phyloP scores from a whole-genome alignment of 2,329 filamentous ascomycete species.

The Madurella mycetomatis region DNA sequence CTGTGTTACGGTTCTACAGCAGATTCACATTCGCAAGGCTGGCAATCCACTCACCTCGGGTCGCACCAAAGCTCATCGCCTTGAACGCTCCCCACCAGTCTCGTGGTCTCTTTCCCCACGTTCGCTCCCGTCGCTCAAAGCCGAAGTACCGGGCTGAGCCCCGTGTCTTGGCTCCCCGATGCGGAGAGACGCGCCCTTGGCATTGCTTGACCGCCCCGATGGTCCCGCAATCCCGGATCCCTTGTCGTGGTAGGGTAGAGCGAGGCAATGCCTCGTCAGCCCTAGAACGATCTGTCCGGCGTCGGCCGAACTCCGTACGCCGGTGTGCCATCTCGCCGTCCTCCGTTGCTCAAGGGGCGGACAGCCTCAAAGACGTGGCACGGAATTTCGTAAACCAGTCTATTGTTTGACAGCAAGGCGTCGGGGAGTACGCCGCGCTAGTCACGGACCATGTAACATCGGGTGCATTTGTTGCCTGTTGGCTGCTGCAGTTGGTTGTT shows the following conservation, averaged over 20 bases:
- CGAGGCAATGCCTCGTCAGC: conserved; percentile 2
- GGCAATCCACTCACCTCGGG: neutral
- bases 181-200: neutral
- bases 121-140: neutral
- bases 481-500: no score
- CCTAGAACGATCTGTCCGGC: neutral
- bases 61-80: no score
- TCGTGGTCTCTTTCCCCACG: neutral
- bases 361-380: neutral
- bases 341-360: neutral
- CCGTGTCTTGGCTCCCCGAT: conserved; percentile 3
- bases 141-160: conserved; percentile 1
- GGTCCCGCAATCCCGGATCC: neutral
- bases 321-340: neutral
- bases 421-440: no score
- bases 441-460: no score
- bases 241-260: conserved; percentile 5
- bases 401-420: no score
- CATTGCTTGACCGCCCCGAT: neutral
- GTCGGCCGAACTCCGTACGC: neutral
- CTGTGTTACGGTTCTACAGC: neutral
- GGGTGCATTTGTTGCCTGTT: no score
- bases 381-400: no score
- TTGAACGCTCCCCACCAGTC: neutral
- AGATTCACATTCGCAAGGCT: neutral